phyloP scores from a whole-genome alignment of 2,329 filamentous ascomycete genomes.

The Calycina herbarum region DNA sequence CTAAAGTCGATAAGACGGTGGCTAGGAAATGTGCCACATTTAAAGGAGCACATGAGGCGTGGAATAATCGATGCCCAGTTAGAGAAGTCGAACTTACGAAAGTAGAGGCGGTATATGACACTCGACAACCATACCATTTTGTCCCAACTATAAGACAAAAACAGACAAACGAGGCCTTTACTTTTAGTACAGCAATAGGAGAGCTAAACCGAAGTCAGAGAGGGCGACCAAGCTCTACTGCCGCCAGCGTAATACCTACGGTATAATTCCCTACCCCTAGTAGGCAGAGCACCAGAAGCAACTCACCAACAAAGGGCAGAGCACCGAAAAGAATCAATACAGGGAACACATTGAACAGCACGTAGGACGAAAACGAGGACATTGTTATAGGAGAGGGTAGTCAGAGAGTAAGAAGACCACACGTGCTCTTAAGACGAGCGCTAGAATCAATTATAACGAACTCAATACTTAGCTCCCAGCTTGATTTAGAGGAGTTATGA shows the following conservation, averaged over 20 bases:
- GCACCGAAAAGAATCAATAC: slow-evolving; percentile 14
- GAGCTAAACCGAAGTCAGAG: slow-evolving; percentile 9
- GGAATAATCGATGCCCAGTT: slow-evolving; percentile 17
- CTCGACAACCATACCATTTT: slow-evolving; percentile 17
- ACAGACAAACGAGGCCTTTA: background rate
- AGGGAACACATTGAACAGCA: slow-evolving; percentile 7
- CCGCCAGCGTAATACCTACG: background rate
- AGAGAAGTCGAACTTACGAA: slow-evolving; percentile 15
- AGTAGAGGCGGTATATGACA: slow-evolving; percentile 15
- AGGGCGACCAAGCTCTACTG: slow-evolving; percentile 5
- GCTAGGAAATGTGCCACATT: slow-evolving; percentile 15
- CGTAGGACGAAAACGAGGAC: no score
- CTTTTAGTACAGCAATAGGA: background rate
- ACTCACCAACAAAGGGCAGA: slow-evolving; percentile 9
- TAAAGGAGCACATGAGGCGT: slow-evolving; percentile 17
- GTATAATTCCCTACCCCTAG: background rate
- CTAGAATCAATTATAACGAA: slow-evolving; percentile 19
- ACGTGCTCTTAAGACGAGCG: no score
- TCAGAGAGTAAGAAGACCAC: no score
- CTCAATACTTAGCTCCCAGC: slow-evolving; percentile 16
- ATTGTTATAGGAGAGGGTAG: no score
- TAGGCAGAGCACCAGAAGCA: slow-evolving; percentile 10
- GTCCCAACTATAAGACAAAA: slow-evolving; percentile 11
- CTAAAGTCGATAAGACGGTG: background rate
- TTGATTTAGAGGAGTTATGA: slow-evolving; percentile 14